Evolutionary conservation across 192 early-diverging fungal genomes (phyloP), one percentile per base, ranked within the genome.

Genomic region (Coemansia sp.): DNA sequence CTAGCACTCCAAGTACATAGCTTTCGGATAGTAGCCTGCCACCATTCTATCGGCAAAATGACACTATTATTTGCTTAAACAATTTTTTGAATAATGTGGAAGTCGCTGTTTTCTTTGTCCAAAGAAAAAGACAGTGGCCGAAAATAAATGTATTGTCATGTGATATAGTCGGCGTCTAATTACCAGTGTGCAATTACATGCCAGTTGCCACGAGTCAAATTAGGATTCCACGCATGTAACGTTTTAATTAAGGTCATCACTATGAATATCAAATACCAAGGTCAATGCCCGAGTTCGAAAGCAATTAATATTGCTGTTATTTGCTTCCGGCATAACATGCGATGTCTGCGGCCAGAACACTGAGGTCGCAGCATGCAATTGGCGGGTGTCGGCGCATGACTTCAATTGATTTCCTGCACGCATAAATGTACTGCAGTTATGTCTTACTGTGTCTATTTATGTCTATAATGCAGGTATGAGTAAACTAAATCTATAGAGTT

Each of bases 131-230:
- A 32, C 32, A 32, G 32, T 8, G 7, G 32, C 32, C 32, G 8
- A 35, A 35, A 35, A 35, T 35, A 35, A 35, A 35, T 35, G 32
- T 7, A 35, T 6, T 35, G 8, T 35, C 32, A 35, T 35, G 32
- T 35, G 32, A 35, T 35, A 45, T 45, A n/a, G 41, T n/a, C 14
- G 41, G 41, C 15, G 41, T 45, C 41, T 45, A 15, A 45, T 45
- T 43, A 43, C 41, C 15, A n/a, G 41, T 43, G 41, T n/a, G 41
- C 41, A 11, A n/a, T 43, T 8, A 45, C 41, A 45, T 45, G 41
- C 41, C 14, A n/a, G 41, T 45, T 45, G 41, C 41, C 41, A 45
- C 41, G 41, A 45, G 41, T 45, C 41, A 45, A 45, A 45, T 45
- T 45, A 45, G 41, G 41, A 45, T 15, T 45, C 41, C 41, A n/a